Conservation (phyloP, 768 basidiomycete genomes). For the Russula dissimulans region DNA sequence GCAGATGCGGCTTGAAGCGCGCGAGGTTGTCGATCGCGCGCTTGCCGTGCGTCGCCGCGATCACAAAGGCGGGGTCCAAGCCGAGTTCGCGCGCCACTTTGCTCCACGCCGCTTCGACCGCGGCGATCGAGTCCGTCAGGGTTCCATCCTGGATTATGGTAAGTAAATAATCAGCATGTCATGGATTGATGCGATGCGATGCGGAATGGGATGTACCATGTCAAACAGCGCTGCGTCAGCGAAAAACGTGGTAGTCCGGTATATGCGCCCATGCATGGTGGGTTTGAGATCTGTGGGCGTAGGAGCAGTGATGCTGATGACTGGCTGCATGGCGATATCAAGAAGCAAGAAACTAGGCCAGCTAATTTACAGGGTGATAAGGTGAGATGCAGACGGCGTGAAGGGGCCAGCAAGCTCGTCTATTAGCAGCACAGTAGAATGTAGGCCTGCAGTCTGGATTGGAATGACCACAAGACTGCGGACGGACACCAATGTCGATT, state of each 20-base stretch:
- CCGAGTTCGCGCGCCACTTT: constrained; percentile 57
- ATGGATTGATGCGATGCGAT: background rate
- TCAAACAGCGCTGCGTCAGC: constrained; percentile 58
- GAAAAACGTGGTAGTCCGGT: constrained; percentile 29
- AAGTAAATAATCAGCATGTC: background rate
- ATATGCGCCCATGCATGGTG: background rate
- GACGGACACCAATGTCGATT: background rate
- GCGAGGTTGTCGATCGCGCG: constrained; percentile 68
- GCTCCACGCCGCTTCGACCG: constrained; percentile 52
- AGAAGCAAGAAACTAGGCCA: background rate
- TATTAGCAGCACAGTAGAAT: background rate
- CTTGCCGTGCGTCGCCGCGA: constrained; percentile 71
- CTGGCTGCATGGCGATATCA: background rate
- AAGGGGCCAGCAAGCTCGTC: background rate
- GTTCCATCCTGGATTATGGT: constrained; percentile 46
- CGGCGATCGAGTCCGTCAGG: constrained; percentile 63
- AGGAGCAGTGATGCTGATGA: constrained; percentile 6
- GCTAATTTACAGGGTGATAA: background rate
- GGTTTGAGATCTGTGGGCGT: background rate
- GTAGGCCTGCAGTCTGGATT: background rate
- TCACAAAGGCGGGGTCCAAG: constrained; percentile 55
- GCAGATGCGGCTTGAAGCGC: constrained; percentile 49
- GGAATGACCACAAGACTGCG: background rate
- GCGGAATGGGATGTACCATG: constrained; percentile 38
- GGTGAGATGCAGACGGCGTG: background rate